These are phyloP conservation scores for Acanthamoeba royreba DNA, from an alignment of 208 protist species.

Conservation along the genomic window DNA sequence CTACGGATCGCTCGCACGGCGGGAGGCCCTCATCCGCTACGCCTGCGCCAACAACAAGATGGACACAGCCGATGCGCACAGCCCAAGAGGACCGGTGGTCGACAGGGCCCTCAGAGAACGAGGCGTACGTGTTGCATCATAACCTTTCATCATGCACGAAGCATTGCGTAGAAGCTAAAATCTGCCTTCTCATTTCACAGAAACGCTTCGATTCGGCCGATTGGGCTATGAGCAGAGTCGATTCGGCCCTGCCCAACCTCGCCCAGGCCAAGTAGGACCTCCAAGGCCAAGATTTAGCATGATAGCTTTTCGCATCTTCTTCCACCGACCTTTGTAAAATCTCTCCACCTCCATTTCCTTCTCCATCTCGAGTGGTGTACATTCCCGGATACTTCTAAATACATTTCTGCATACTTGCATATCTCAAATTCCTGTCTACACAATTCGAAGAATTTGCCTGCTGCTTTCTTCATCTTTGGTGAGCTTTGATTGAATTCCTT, in stretches of 20 bases:
- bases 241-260: neutral
- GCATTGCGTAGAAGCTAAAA: too few relatives aligned
- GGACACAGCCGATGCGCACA: neutral
- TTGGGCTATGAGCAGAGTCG: neutral
- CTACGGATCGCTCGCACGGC: neutral
- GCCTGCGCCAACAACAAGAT: neutral
- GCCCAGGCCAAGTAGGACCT: neutral
- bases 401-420: too few relatives aligned
- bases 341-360: too few relatives aligned
- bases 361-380: too few relatives aligned
- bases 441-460: too few relatives aligned
- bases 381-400: too few relatives aligned
- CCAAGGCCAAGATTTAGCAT: neutral
- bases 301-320: too few relatives aligned
- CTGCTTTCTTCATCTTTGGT: too few relatives aligned
- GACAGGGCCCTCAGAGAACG: neutral
- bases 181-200: neutral
- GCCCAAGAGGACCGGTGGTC: neutral
- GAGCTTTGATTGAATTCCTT: too few relatives aligned
- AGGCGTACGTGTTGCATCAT: neutral
- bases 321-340: too few relatives aligned
- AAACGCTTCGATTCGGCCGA: slow-evolving; percentile 5
- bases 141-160: neutral
- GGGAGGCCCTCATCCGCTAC: neutral
- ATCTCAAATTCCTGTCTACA: too few relatives aligned